Percentiles rank a stretch among this genome's conserved stretches.
phyloP scores from a whole-genome alignment of 192 early-diverging fungal genomes.

The Oehlia diaphana region DNA sequence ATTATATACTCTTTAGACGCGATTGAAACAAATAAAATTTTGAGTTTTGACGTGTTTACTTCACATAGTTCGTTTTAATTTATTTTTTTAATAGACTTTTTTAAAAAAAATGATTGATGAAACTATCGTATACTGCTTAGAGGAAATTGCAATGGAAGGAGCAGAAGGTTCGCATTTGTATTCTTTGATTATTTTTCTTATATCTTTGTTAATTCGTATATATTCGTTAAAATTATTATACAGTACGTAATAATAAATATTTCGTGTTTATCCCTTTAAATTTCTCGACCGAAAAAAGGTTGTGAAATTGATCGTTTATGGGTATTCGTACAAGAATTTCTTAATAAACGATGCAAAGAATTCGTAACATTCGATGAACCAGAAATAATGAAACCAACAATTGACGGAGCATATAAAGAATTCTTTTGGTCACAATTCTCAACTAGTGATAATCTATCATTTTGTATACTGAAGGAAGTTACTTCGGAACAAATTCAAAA shows the following conservation, averaged over 20 bases:
- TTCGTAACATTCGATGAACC: slow-evolving; percentile 18
- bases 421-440: slow-evolving; percentile 21
- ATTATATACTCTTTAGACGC: neutral
- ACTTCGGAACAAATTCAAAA: neutral
- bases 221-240: neutral
- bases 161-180: slow-evolving; percentile 38
- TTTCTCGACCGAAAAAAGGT: neutral
- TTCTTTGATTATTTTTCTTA: too few species aligned
- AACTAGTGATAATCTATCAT: neutral
- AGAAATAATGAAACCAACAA: neutral
- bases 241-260: neutral
- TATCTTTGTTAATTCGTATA: too few species aligned
- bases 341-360: slow-evolving; percentile 29
- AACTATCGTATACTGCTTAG: slow-evolving; percentile 48
- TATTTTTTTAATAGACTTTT: neutral
- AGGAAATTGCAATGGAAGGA: slow-evolving; percentile 61
- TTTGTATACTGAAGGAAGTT: neutral
- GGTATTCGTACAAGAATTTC: slow-evolving; percentile 28
- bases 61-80: neutral
- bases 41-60: neutral
- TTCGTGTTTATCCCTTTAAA: neutral
- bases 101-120: slow-evolving; percentile 49
- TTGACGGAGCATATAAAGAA: slow-evolving; percentile 3
- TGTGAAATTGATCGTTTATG: slow-evolving; percentile 24
- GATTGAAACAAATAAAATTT: neutral